Percentiles rank a stretch among this genome's conserved stretches.
Conservation (phyloP, 306 rosid species). For the Luffa aegyptiaca region DNA sequence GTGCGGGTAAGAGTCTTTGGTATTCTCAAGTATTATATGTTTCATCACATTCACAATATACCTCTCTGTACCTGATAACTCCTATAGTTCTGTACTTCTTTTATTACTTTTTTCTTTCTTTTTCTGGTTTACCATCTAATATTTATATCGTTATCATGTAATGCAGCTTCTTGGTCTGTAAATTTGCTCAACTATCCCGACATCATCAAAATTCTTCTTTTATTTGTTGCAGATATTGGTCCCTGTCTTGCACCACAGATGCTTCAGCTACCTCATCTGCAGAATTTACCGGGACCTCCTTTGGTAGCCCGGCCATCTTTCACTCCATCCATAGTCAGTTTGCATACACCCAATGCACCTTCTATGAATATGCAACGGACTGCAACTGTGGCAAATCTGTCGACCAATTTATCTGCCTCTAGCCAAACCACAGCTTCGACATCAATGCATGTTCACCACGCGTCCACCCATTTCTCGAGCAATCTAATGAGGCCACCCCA, state of each 20-base stretch:
- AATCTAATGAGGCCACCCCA: slow-evolving; percentile 29
- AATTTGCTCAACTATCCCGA: background rate
- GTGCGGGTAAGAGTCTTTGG: background rate
- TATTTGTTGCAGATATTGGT: slow-evolving; percentile 32
- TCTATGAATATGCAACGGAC: background rate
- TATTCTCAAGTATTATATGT: background rate
- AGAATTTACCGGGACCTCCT: slow-evolving; percentile 22
- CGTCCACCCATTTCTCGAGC: slow-evolving; percentile 20
- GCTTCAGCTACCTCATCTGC: slow-evolving; percentile 25
- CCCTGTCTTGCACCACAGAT: slow-evolving; percentile 25
- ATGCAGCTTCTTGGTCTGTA: background rate
- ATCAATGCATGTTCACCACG: slow-evolving; percentile 16
- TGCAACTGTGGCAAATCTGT: background rate
- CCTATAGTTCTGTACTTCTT: background rate
- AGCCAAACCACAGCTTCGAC: slow-evolving; percentile 11
- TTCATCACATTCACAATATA: background rate
- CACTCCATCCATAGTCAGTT: background rate
- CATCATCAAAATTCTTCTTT: background rate
- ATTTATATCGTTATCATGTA: background rate
- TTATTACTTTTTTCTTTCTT: background rate
- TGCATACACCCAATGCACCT: slow-evolving; percentile 3
- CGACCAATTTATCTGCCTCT: slow-evolving; percentile 5
- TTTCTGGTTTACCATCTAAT: background rate
- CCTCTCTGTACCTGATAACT: background rate
- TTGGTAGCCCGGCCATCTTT: slow-evolving; percentile 16